A percentile compares a stretch with the other conserved stretches of the same genome.
Conservation (phyloP, 768 basidiomycete species). For the Suillus hirtellus region DNA sequence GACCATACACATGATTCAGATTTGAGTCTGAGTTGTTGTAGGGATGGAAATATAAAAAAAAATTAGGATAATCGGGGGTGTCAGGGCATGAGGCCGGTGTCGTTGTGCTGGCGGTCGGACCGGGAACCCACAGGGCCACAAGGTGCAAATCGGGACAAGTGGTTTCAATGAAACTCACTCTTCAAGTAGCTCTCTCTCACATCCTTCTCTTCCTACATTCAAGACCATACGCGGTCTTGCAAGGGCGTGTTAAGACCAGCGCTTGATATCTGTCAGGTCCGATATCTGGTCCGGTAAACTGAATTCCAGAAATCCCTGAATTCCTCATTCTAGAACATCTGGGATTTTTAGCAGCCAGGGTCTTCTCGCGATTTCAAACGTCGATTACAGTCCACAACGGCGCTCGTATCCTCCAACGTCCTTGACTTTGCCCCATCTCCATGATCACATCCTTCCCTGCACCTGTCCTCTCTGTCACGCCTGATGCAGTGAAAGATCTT, state of each 20-base stretch:
- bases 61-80: constrained; percentile 2
- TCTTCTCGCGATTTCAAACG: constrained; percentile 20
- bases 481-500: constrained; percentile 66
- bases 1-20: constrained; percentile 3
- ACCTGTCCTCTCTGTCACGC: constrained; percentile 66
- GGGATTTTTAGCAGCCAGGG: constrained; percentile 13
- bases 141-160: constrained; percentile 12
- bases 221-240: neutral
- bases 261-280: neutral
- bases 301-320: constrained; percentile 13
- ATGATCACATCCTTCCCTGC: constrained; percentile 58
- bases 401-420: constrained; percentile 17
- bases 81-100: constrained; percentile 10
- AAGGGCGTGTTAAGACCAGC: neutral
- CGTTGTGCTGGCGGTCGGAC: constrained; percentile 9
- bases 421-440: constrained; percentile 15
- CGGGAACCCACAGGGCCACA: constrained; percentile 6
- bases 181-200: constrained; percentile 10
- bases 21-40: neutral
- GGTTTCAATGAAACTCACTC: constrained; percentile 9
- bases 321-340: constrained; percentile 15
- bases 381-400: constrained; percentile 22
- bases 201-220: constrained; percentile 3
- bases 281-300: neutral
- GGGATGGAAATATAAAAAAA: neutral